Evolutionary conservation across 1,139 yeast genomes (phyloP).

Genomic region (Geotrichum fermentans): DNA sequence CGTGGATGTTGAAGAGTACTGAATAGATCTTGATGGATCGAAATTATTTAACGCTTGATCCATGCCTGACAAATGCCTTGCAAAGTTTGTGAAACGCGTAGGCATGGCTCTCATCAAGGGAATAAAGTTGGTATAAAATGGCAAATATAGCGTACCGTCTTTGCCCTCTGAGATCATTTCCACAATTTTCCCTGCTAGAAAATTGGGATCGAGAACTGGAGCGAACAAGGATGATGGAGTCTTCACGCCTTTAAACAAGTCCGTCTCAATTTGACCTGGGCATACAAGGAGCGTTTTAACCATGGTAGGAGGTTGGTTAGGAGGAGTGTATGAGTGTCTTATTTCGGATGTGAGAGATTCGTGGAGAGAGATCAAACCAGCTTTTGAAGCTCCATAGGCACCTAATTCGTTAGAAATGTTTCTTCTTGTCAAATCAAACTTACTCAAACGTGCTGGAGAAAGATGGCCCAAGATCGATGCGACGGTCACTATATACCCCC

Average conservation of each 20-base stretch:
- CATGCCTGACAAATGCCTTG: slow-evolving; percentile 56
- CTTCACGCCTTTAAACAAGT: slow-evolving; percentile 61
- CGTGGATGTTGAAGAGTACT: too few species aligned
- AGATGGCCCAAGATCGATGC: slow-evolving; percentile 80
- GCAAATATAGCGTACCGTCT: slow-evolving; percentile 65
- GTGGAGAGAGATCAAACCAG: slow-evolving; percentile 79
- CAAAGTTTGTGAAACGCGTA: slow-evolving; percentile 58
- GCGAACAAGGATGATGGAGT: slow-evolving; percentile 75
- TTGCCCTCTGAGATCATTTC: slow-evolving; percentile 55
- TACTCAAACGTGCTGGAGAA: slow-evolving; percentile 71
- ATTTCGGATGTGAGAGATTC: slow-evolving; percentile 73
- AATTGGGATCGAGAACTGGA: slow-evolving; percentile 67
- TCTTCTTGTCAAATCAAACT: too few species aligned
- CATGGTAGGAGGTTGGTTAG: slow-evolving; percentile 37
- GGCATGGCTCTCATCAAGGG: slow-evolving; percentile 71
- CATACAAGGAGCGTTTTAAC: slow-evolving; percentile 71
- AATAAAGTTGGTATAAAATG: slow-evolving; percentile 67
- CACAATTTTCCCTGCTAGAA: slow-evolving; percentile 59
- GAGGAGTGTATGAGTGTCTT: slow-evolving; percentile 32
- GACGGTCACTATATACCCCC: slow-evolving; percentile 76
- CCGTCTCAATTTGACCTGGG: slow-evolving; percentile 80
- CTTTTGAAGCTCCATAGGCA: slow-evolving; percentile 85
- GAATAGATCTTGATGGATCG: neutral
- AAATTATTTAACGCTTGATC: slow-evolving; percentile 38
- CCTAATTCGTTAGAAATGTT: slow-evolving; percentile 22